phyloP scores from a whole-genome alignment of 2,329 filamentous ascomycete genomes.

The Aureobasidium sp. region DNA sequence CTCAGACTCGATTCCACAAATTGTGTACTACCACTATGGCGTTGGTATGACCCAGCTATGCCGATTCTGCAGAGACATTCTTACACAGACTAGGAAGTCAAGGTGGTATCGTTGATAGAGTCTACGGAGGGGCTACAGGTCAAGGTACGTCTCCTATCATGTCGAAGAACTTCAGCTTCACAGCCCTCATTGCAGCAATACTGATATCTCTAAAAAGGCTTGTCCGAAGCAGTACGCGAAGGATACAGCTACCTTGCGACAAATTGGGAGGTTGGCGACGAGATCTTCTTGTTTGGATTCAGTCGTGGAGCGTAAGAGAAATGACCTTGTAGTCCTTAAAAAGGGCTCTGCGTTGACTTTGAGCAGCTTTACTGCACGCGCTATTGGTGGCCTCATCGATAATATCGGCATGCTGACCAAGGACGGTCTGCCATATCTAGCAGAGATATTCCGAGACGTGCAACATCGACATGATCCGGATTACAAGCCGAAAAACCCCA shows the following conservation, averaged over 20 bases:
- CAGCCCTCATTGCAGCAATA: background rate
- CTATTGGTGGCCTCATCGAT: slow-evolving; percentile 37
- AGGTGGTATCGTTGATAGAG: slow-evolving; percentile 34
- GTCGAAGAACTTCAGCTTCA: background rate
- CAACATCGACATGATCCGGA: slow-evolving; percentile 34
- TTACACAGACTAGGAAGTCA: background rate
- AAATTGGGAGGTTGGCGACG: slow-evolving; percentile 44
- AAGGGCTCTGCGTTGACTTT: background rate
- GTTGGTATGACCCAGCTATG: slow-evolving; percentile 29
- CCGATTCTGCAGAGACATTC: slow-evolving; percentile 12
- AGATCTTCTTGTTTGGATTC: slow-evolving; percentile 43
- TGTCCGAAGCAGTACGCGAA: slow-evolving; percentile 40
- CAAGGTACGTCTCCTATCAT: slow-evolving; percentile 18
- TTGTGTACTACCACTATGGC: slow-evolving; percentile 44
- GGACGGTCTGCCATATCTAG: slow-evolving; percentile 35
- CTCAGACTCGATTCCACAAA: slow-evolving; percentile 40
- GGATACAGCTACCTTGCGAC: slow-evolving; percentile 44
- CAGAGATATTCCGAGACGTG: slow-evolving; percentile 40
- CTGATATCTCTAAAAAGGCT: slow-evolving; percentile 21
- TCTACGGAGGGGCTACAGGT: slow-evolving; percentile 34
- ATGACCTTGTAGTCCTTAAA: background rate
- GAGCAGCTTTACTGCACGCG: slow-evolving; percentile 24
- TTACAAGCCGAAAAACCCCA: slow-evolving; percentile 37
- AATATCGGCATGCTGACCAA: slow-evolving; percentile 41
- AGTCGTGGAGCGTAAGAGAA: slow-evolving; percentile 35